Base-by-base conservation (phyloP, 352 stramenopile genomes). In the Pythium plurisporium region DNA sequence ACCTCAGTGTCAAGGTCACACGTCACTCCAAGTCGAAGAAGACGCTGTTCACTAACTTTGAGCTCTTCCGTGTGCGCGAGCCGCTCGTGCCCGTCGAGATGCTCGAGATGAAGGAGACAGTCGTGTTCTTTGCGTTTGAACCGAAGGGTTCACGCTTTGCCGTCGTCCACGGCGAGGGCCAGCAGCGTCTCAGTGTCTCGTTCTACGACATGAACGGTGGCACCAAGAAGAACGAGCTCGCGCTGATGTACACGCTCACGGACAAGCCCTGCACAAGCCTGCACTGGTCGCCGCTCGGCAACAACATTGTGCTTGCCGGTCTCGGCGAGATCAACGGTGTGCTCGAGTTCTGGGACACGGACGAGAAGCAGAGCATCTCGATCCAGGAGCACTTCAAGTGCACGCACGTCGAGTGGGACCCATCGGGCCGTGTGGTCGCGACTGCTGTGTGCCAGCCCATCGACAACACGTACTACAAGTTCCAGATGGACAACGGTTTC, bases 401-500 rank as follows among this genome's bases (percentile, higher is more conserved):
- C 65, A 99, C 97, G 59, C 90, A 98, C 72, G 86, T 99, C 7
- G 69, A 98, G 46, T 99, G 97, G 97, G 97, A 99, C 74, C 97
- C 97, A 44, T 96, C 86, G 19, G 97, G 97, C 42, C 86, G 96
- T 36, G 94, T 98, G 44, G 83, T 99, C 31, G 86, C 92, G 10
- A 98, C 96, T 40, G 89, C 91, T 19, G 96, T 99, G 45, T 97
- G 90, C 50, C 97, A 99, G 72, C 91, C 95, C 11, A 84, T 99
- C 38, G 92, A 97, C 61, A 94, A 92, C 70, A 88, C 82, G 71
- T 92, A 94, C 75, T 98, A 98, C 79, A 98, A 98, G 76, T 97
- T 97, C 75, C 91, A 96, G 51, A 98, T 99, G 91, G 97, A 99
- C 83, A 99, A 99, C 63, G 97, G 97, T 47, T 99, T 97, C 79